A percentile compares a stretch with the other conserved stretches of the same genome.
Conservation (phyloP, 2,329 filamentous ascomycete species). For the Blastomyces gilchristii region DNA sequence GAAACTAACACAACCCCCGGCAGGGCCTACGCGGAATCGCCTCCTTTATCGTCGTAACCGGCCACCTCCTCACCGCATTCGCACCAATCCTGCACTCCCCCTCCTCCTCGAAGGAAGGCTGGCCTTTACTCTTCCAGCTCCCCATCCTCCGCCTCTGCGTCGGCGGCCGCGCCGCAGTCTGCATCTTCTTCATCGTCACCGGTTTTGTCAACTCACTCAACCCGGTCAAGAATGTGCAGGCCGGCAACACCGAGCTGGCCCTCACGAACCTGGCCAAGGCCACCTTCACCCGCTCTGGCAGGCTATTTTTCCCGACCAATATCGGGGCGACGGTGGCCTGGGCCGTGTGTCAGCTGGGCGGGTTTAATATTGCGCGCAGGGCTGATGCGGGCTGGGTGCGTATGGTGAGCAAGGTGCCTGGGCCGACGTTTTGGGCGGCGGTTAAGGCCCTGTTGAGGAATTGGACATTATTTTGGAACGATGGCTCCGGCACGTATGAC, state of each 20-base stretch:
- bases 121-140: slow-evolving; percentile 19
- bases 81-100: slow-evolving; percentile 33
- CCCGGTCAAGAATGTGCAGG: slow-evolving; percentile 17
- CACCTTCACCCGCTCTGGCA: slow-evolving; percentile 15
- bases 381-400: slow-evolving; percentile 21
- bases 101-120: slow-evolving; percentile 15
- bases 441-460: slow-evolving; percentile 15
- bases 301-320: slow-evolving; percentile 21
- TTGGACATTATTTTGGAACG: slow-evolving; percentile 26
- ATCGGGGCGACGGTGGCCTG: slow-evolving; percentile 16
- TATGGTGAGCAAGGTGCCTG: slow-evolving; percentile 9
- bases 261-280: slow-evolving; percentile 17
- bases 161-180: slow-evolving; percentile 19
- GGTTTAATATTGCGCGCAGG: slow-evolving; percentile 16
- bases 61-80: slow-evolving; percentile 34
- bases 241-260: slow-evolving; percentile 16
- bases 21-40: slow-evolving; percentile 35
- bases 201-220: slow-evolving; percentile 23
- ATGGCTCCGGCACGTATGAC: slow-evolving; percentile 33
- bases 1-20: neutral
- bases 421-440: slow-evolving; percentile 14
- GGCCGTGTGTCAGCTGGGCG: slow-evolving; percentile 19
- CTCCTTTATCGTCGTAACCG: slow-evolving; percentile 34
- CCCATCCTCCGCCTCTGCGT: slow-evolving; percentile 22
- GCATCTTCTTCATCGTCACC: slow-evolving; percentile 23